phyloP scores from a whole-genome alignment of 2,329 filamentous ascomycete species.

The Fusarium tupiense region DNA sequence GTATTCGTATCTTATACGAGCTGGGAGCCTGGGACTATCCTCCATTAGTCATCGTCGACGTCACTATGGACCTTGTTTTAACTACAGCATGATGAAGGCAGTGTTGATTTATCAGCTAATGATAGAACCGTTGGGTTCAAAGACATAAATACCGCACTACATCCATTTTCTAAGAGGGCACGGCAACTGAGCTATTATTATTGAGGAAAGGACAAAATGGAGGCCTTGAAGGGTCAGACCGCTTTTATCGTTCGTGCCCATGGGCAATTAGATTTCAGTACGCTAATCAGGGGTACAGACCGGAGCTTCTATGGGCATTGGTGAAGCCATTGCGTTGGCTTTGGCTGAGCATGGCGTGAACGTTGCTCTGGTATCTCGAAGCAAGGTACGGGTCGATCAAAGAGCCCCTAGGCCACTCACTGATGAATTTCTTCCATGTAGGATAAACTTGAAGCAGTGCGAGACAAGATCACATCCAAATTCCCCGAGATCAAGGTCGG shows the following conservation, averaged over 20 bases:
- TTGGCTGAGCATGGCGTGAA: slow-evolving; percentile 1
- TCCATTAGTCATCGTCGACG: background rate
- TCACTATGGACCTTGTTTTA: background rate
- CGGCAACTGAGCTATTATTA: rapidly evolving
- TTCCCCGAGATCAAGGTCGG: background rate
- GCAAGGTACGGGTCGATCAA: background rate
- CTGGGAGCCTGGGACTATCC: background rate
- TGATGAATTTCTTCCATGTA: background rate
- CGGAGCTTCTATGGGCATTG: slow-evolving; percentile 22
- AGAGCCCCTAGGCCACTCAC: rapidly evolving
- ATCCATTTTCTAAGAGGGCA: too few relatives aligned
- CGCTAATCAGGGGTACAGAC: background rate
- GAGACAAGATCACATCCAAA: background rate
- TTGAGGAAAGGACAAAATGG: background rate
- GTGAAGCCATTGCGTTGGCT: background rate
- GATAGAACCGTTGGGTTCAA: rapidly evolving
- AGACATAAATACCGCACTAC: background rate
- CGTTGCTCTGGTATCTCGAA: background rate
- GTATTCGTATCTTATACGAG: background rate
- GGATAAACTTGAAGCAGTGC: background rate
- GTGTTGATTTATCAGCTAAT: background rate
- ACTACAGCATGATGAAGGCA: rapidly evolving
- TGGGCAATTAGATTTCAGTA: rapidly evolving
- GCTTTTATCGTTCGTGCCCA: background rate
- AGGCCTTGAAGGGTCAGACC: background rate